Percentiles rank a stretch among this genome's conserved stretches.
Evolutionary conservation across 192 early-diverging fungal genomes (phyloP).

Genomic region (Umbelopsis ramanniana): DNA sequence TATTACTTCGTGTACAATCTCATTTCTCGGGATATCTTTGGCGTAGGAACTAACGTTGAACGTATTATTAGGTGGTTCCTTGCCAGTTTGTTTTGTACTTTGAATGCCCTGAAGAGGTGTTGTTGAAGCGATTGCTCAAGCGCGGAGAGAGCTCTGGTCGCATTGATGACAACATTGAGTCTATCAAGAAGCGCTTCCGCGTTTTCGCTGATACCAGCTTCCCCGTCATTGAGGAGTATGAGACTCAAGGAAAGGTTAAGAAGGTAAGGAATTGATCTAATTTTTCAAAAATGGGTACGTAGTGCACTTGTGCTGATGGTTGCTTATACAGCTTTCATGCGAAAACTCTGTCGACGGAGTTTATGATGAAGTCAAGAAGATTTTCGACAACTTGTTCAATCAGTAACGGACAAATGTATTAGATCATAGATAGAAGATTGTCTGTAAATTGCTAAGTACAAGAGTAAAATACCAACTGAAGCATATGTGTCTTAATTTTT

Average conservation of each 20-base stretch:
- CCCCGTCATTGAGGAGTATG: slow-evolving; percentile 90
- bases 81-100: slow-evolving; percentile 86
- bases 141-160: slow-evolving; percentile 95
- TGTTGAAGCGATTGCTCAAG: slow-evolving; percentile 89
- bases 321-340: slow-evolving; percentile 40
- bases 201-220: slow-evolving; percentile 85
- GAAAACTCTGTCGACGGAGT: slow-evolving; percentile 68
- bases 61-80: slow-evolving; percentile 58
- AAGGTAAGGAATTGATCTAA: slow-evolving; percentile 50
- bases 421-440: background rate
- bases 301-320: background rate
- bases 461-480: background rate
- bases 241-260: slow-evolving; percentile 77
- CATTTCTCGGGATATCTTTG: background rate
- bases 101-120: slow-evolving; percentile 92
- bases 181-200: slow-evolving; percentile 93
- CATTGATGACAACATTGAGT: slow-evolving; percentile 93
- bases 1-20: background rate
- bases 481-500: background rate
- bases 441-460: background rate
- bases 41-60: background rate
- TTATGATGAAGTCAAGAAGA: slow-evolving; percentile 63
- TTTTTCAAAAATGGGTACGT: background rate
- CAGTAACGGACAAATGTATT: slow-evolving; percentile 13
- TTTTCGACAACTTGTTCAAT: slow-evolving; percentile 56